Conservation (phyloP, 2,329 filamentous ascomycete genomes). For the Colletotrichum gigasporum region DNA sequence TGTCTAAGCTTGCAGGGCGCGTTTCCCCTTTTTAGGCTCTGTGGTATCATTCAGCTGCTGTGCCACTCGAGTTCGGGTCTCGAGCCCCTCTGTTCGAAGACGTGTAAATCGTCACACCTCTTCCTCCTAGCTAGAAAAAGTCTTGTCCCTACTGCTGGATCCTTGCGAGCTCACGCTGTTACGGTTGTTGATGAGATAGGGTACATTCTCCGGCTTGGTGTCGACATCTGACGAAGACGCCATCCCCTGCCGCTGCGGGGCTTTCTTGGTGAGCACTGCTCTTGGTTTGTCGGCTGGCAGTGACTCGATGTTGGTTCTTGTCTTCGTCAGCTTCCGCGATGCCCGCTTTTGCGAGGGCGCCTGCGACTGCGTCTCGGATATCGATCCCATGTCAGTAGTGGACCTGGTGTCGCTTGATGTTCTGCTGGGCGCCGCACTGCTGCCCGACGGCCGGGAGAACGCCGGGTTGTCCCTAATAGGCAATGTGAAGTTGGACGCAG, state of each 20-base stretch:
- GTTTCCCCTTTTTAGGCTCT: neutral
- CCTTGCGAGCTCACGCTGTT: constrained; percentile 28
- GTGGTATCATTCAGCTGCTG: neutral
- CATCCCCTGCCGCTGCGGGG: constrained; percentile 42
- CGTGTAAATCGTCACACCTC: too few species aligned
- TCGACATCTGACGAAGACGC: constrained; percentile 25
- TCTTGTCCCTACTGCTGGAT: constrained; percentile 18
- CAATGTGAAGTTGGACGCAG: constrained; percentile 26
- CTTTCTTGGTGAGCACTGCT: constrained; percentile 49
- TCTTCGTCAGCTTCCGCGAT: constrained; percentile 54
- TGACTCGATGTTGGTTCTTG: constrained; percentile 46
- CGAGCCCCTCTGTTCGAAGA: neutral
- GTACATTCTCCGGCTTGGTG: constrained; percentile 15
- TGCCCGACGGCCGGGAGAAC: constrained; percentile 34
- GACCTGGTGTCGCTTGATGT: constrained; percentile 45
- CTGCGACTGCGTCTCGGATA: constrained; percentile 33
- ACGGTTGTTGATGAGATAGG: constrained; percentile 3
- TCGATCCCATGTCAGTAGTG: constrained; percentile 39
- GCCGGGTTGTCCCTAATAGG: constrained; percentile 36
- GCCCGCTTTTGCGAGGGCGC: constrained; percentile 43
- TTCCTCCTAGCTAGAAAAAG: neutral
- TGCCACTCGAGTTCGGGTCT: neutral
- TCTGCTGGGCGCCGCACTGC: constrained; percentile 36
- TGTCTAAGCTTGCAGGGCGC: neutral
- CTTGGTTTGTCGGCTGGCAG: constrained; percentile 43